Evolutionary conservation across 169 alveolate genomes (phyloP).

Genomic region (Plasmodium knowlesi): DNA sequence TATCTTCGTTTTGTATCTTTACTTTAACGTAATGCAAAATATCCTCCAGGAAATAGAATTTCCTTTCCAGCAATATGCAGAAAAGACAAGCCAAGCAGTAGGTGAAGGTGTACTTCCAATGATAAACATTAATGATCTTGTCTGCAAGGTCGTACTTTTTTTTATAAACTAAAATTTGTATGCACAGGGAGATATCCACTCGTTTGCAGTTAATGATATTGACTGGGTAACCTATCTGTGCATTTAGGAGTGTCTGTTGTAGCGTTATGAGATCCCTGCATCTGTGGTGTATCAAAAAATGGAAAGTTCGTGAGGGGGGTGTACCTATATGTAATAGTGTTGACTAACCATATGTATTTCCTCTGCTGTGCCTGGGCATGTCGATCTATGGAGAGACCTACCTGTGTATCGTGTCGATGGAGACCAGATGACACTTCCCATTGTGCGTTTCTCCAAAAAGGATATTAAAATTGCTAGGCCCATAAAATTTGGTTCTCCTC

Average conservation of each 20-base stretch:
- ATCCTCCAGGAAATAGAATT: constrained; percentile 21
- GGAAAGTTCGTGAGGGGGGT: background rate
- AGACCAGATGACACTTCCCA: background rate
- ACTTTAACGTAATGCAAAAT: constrained; percentile 27
- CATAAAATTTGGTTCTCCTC: constrained; percentile 8
- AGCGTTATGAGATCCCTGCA: constrained; percentile 26
- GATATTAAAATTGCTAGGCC: constrained; percentile 31
- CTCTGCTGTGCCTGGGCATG: background rate
- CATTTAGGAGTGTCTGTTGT: constrained; percentile 18
- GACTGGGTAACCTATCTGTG: background rate
- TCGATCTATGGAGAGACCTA: background rate
- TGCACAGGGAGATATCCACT: constrained; percentile 25
- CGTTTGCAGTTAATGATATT: constrained; percentile 49
- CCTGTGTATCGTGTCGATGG: constrained; percentile 36
- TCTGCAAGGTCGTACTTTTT: constrained; percentile 28
- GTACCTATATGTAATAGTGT: background rate
- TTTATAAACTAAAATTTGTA: constrained; percentile 31
- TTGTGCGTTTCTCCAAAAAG: constrained; percentile 33
- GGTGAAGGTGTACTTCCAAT: constrained; percentile 45
- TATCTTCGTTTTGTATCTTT: constrained; percentile 14
- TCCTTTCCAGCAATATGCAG: background rate
- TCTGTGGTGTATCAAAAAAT: background rate
- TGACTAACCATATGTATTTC: background rate
- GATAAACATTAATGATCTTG: constrained; percentile 26
- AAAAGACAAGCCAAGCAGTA: constrained; percentile 53